Conservation (phyloP, 305 asterid genomes). For the Fraxinus angustifolia region DNA sequence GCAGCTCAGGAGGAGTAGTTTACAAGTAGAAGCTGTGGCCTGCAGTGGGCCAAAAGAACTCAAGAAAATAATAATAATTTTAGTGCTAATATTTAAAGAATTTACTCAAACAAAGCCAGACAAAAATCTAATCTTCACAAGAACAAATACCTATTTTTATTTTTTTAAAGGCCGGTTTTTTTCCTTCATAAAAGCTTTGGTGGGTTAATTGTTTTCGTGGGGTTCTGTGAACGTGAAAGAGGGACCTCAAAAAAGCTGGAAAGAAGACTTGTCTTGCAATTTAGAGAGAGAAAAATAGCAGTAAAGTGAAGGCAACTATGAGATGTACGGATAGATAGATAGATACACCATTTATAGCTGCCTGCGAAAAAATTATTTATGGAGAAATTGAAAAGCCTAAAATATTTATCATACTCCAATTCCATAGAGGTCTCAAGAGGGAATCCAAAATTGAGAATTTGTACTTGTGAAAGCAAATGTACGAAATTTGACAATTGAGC, state of each 20-base stretch:
- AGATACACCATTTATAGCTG: constrained; percentile 41
- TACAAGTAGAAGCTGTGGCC: constrained; percentile 51
- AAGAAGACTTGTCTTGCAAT: constrained; percentile 80
- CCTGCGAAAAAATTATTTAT: constrained; percentile 15
- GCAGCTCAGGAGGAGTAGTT: constrained; percentile 50
- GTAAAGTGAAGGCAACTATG: constrained; percentile 40
- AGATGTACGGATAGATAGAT: not conserved
- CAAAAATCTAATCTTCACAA: constrained; percentile 47
- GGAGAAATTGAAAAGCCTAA: constrained; percentile 24
- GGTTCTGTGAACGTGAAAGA: constrained; percentile 41
- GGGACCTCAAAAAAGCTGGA: constrained; percentile 45
- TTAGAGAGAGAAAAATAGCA: constrained; percentile 28
- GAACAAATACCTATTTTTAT: constrained; percentile 14
- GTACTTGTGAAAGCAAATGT: not conserved
- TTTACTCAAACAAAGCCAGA: constrained; percentile 43
- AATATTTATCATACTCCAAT: not conserved
- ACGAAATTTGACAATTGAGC: constrained; percentile 18
- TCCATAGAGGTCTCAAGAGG: not conserved
- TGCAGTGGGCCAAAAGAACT: constrained; percentile 58
- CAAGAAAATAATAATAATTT: constrained; percentile 33
- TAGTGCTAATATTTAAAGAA: constrained; percentile 25
- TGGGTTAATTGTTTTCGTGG: constrained; percentile 46
- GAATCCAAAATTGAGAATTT: not conserved
- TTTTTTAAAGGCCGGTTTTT: constrained; percentile 24
- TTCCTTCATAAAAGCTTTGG: constrained; percentile 27